Evolutionary conservation across 176 grass and related monocot genomes (phyloP).

Genomic region (Carex littledalei): DNA sequence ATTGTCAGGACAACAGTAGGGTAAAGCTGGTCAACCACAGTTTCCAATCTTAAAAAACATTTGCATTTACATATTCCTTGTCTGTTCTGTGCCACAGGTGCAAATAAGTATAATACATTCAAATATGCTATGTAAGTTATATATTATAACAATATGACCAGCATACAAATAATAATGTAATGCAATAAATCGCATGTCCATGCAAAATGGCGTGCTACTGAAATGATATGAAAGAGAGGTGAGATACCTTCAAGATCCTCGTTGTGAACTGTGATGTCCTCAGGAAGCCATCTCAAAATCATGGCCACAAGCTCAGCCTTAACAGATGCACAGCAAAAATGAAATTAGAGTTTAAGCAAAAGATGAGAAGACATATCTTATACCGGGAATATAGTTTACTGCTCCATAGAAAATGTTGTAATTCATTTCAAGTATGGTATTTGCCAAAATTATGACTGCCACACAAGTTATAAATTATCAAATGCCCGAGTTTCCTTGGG

Average conservation of each 20-base stretch:
- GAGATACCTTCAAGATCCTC: slow-evolving; percentile 86
- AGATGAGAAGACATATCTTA: neutral
- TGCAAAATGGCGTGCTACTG: neutral
- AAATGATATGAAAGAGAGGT: neutral
- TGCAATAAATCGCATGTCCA: neutral
- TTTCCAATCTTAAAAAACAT: neutral
- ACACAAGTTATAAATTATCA: neutral
- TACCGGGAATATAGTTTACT: neutral
- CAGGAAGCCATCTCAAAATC: slow-evolving; percentile 98
- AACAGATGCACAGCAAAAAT: slow-evolving; percentile 19
- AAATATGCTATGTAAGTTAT: neutral
- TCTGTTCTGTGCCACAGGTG: neutral
- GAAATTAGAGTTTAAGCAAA: slow-evolving; percentile 14
- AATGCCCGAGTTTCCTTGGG: neutral
- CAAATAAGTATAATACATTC: neutral
- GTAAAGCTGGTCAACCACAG: neutral
- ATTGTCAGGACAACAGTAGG: neutral
- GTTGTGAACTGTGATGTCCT: slow-evolving; percentile 98
- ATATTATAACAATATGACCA: neutral
- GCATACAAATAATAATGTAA: neutral
- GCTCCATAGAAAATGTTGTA: neutral
- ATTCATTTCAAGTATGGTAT: neutral
- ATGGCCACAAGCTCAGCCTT: slow-evolving; percentile 95
- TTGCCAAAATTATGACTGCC: neutral
- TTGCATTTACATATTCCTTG: neutral